Base-by-base conservation (phyloP, 495 filamentous ascomycete genomes). In the Collariella sp. region DNA sequence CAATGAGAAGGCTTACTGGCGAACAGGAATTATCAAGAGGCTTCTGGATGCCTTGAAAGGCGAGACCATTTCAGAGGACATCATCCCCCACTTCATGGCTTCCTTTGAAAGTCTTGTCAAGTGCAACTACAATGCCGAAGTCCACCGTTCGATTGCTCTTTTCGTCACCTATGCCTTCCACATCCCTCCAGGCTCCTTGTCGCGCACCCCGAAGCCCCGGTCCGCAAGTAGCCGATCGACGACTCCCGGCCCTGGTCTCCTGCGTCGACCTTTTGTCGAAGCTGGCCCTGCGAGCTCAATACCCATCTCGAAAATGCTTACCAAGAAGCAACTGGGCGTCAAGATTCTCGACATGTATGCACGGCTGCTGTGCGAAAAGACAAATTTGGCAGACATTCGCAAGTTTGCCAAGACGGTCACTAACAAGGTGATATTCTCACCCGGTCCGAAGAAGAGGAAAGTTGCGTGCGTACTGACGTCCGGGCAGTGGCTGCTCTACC, bases 391-490 rank as follows among this genome's bases (percentile, higher is more conserved):
- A n/a, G 83, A 84, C 34, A 82, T 96, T 47, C 81, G 81, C 62
- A 91, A 87, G 61, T 98, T 98, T 72, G 89, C 91, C 15, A 88
- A 84, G 70, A 93, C 90, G 2, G 91, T 97, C 3, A 96, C 94
- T 24, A 95, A 91, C 58, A 97, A 95, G 82, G 90, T 93, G 76
- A 63, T 79, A 72, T 50, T 54, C 46, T 47, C 59, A 36, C 31
- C 47, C 53, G 51, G 57, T 46, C 39, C 47, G 20, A 52, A 54
- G 50, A 56, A 44, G 45, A 59, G 46, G 48, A 46, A 35, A 51
- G 34, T 55, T 22, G 46, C 58, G 44, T 62, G 57, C 45, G 59
- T 68, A 61, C 74, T 80, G 67, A 80, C 65, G 49, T 62, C 59
- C 52, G 47, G 55, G 34, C 60, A 96, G 89, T 97, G 94, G 93